These are phyloP conservation scores for Ustilago shanxiensis DNA, from an alignment of 1,284 basidiomycete species.

Conservation along the genomic window DNA sequence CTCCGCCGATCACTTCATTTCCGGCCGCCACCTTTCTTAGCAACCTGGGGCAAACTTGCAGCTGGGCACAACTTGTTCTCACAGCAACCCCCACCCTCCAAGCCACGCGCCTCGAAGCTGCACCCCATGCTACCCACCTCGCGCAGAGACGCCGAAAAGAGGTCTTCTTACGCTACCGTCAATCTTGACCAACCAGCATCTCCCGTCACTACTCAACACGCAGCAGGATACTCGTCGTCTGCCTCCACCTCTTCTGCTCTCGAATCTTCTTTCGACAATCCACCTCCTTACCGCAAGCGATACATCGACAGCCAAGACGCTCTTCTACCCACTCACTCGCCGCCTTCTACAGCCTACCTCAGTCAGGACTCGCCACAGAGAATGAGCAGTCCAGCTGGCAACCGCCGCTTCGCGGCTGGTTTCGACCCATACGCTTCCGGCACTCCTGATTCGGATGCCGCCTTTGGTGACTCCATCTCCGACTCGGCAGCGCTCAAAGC, in stretches of 20 bases:
- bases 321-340: conserved; percentile 48
- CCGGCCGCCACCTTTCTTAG: neutral
- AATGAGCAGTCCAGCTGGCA: conserved; percentile 33
- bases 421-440: conserved; percentile 43
- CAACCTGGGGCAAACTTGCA: neutral
- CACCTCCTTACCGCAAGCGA: conserved; percentile 47
- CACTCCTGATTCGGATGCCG: conserved; percentile 8
- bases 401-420: conserved; percentile 48
- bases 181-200: conserved; percentile 22
- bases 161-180: conserved; percentile 39
- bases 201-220: conserved; percentile 14
- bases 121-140: conserved; percentile 47
- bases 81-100: neutral
- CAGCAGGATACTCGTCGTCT: conserved; percentile 18
- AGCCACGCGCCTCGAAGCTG: conserved; percentile 12
- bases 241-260: conserved; percentile 21
- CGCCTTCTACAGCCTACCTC: conserved; percentile 19
- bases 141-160: conserved; percentile 42
- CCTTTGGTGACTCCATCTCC: neutral
- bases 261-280: conserved; percentile 24
- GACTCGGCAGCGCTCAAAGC: conserved; percentile 49
- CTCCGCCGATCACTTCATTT: neutral
- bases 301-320: conserved; percentile 45
- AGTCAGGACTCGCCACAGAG: conserved; percentile 32
- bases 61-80: neutral